Evolutionary conservation across 179 eudicot genomes (phyloP), one percentile per base, ranked within the genome.

Genomic region (Patellifolia procumbens): DNA sequence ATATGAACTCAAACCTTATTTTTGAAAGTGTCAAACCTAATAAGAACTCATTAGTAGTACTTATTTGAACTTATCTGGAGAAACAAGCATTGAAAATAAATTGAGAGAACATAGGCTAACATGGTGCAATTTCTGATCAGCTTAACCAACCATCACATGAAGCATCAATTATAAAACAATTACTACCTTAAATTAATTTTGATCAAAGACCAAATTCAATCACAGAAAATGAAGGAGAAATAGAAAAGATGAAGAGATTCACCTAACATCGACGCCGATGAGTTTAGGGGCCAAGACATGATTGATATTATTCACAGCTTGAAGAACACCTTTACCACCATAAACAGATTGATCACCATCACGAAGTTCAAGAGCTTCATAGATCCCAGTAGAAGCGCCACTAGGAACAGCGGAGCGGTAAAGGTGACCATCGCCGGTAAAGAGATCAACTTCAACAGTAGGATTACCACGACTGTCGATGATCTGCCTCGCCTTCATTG

Each of bases 341-440:
- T 89, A 90, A 1, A 91, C 91, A 32, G 83, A 76, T 74, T 87
- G 83, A 82, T 94, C 98, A 15, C 91, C 98, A 69, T 94, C 97
- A 43, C 98, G 88, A 7, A 94, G 88, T 91, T 94, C 98, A 70
- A 94, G 88, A 19, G 98, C 97, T 83, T 94, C 97, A 70, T 94
- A 94, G 80, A 94, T 94, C 66, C 98, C 98, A 9, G 98, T 94
- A 22, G 98, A 94, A 7, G 98, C 98, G 12, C 98, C 97, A 74
- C 96, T 92, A 1, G 98, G 97, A 31, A 92, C 98, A 4, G 98
- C 98, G 7, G 98, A 94, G 53, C 97, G 87, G 84, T 85, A 87
- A 4, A 94, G 88, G 34, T 79, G 80, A 48, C 87, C 97, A 10
- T 86, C 87, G 74, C 79, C 93, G 16, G 94, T 91, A 48, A 89